Percentiles rank a stretch among this genome's conserved stretches.
phyloP scores from a whole-genome alignment of 2,329 filamentous ascomycete genomes.

The Annulohypoxylon truncatum region DNA sequence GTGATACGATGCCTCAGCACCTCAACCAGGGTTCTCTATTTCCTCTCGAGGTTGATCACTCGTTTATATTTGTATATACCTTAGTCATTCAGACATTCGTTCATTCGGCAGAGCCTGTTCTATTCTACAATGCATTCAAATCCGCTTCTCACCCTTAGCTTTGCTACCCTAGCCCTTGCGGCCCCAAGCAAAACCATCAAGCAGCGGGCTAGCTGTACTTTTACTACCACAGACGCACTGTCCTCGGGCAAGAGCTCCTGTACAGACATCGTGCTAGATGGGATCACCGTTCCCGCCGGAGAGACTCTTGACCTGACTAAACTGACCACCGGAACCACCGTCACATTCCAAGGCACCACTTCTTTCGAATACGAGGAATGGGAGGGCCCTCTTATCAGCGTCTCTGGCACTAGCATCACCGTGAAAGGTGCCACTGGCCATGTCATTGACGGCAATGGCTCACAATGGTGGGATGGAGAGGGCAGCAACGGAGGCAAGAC shows the following conservation, averaged over 20 bases:
- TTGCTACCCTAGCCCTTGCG: constrained; percentile 13
- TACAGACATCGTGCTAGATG: constrained; percentile 59
- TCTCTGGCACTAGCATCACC: constrained; percentile 67
- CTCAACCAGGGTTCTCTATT: not conserved
- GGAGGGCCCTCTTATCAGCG: constrained; percentile 71
- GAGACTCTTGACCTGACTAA: constrained; percentile 61
- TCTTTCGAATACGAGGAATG: constrained; percentile 75
- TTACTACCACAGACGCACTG: constrained; percentile 8
- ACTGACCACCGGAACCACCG: constrained; percentile 45
- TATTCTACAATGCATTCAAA: constrained; percentile 7
- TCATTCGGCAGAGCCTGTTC: constrained; percentile 5
- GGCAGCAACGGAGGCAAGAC: constrained; percentile 69
- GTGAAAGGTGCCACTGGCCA: constrained; percentile 64
- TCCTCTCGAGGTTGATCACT: constrained; percentile 6
- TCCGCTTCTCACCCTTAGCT: not conserved
- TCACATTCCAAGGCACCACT: constrained; percentile 74
- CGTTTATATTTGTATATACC: constrained; percentile 6
- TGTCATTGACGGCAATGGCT: constrained; percentile 67
- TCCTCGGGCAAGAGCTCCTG: constrained; percentile 20
- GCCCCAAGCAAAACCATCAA: constrained; percentile 15
- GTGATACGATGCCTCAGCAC: not conserved
- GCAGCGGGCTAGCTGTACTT: constrained; percentile 21
- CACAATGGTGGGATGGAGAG: constrained; percentile 70
- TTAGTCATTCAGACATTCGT: not conserved
- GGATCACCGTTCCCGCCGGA: constrained; percentile 67